Percentiles rank a stretch among this genome's conserved stretches.
Conservation (phyloP, 768 basidiomycete genomes). For the Cubamyces lactineus region DNA sequence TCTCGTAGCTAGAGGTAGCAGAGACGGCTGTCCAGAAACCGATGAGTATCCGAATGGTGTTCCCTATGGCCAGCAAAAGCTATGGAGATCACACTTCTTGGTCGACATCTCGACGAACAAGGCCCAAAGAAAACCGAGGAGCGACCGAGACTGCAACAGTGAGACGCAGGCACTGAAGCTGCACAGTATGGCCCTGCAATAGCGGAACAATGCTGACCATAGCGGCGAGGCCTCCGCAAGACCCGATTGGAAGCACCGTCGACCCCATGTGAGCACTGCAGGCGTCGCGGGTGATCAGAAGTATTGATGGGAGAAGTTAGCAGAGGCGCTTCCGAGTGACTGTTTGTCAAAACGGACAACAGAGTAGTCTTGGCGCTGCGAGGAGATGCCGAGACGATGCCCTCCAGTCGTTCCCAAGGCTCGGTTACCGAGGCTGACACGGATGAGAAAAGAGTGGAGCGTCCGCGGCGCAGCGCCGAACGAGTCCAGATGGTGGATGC, state of each 20-base stretch:
- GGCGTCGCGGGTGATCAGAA: not conserved
- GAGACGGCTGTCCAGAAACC: conserved; percentile 1
- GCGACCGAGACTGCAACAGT: conserved; percentile 2
- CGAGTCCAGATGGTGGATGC: too few relatives aligned
- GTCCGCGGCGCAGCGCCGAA: too few relatives aligned
- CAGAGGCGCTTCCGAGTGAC: not conserved
- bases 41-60: conserved; percentile 14
- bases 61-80: not conserved
- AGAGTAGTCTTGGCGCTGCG: conserved; percentile 12
- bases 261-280: conserved; percentile 16
- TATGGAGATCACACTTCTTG: not conserved
- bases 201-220: not conserved
- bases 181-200: not conserved
- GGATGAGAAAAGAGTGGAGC: too few relatives aligned
- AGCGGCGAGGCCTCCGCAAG: not conserved
- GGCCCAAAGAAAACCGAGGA: conserved; percentile 6
- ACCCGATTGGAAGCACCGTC: not conserved
- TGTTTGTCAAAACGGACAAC: not conserved
- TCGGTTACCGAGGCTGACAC: too few relatives aligned
- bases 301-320: conserved; percentile 6
- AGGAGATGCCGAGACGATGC: conserved; percentile 10
- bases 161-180: not conserved
- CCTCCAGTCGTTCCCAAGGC: not conserved
- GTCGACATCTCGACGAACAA: not conserved
- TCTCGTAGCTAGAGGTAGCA: not conserved